Conservation (phyloP, 2,329 filamentous ascomycete species). For the Neofusicoccum sp. region DNA sequence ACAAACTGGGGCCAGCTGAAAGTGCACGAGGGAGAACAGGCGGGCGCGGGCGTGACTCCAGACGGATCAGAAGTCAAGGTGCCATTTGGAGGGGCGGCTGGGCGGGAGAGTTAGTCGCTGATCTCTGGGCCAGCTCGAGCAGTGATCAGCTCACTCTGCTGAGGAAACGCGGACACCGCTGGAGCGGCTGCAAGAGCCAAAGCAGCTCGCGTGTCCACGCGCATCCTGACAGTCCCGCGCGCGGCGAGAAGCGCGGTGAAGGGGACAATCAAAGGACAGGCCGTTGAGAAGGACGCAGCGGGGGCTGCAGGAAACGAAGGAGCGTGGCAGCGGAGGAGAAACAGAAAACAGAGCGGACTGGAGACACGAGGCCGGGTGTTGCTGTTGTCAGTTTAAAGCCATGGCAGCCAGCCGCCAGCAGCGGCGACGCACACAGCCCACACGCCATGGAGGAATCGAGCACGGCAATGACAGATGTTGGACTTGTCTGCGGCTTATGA, state of each 20-base stretch:
- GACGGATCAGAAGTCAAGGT: background rate
- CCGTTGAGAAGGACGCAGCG: no score
- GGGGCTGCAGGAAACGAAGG: background rate
- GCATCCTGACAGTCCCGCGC: background rate
- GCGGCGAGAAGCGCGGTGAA: background rate
- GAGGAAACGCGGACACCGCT: background rate
- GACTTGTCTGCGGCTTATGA: no score
- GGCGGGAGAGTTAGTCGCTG: no score
- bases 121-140: background rate
- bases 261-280: background rate
- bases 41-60: background rate
- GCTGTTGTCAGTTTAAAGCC: no score
- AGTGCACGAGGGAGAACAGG: background rate
- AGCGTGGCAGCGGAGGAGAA: background rate
- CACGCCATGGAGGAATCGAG: no score
- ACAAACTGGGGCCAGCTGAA: background rate
- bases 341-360: background rate
- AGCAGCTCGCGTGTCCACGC: background rate
- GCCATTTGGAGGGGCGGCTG: background rate
- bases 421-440: no score
- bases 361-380: no score
- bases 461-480: no score
- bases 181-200: background rate
- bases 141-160: constrained; percentile 4
- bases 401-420: no score